phyloP scores from a whole-genome alignment of 768 basidiomycete species.

The Macrolepiota dolichaula region DNA sequence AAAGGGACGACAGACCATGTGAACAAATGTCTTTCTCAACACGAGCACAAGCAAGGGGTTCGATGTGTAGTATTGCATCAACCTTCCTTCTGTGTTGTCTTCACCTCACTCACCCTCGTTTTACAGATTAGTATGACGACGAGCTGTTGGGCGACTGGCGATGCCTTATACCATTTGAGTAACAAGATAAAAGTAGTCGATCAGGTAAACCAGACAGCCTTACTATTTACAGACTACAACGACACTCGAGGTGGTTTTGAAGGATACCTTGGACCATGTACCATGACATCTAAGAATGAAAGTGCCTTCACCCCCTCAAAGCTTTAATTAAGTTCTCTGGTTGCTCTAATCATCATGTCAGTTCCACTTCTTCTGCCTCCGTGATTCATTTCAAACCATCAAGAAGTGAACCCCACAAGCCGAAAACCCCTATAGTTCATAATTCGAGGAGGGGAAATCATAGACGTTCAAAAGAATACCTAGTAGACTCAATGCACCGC shows the following conservation, averaged over 20 bases:
- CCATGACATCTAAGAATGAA: conserved; percentile 22
- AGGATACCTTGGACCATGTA: conserved; percentile 20
- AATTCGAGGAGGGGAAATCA: conserved; percentile 23
- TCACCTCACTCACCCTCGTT: too few relatives aligned
- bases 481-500: conserved; percentile 21
- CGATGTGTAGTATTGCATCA: too few relatives aligned
- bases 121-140: too few relatives aligned
- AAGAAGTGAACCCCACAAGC: conserved; percentile 23
- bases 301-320: conserved; percentile 22
- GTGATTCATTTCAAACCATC: conserved; percentile 9
- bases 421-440: conserved; percentile 29
- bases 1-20: too few relatives aligned
- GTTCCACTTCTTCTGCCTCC: conserved; percentile 1
- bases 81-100: too few relatives aligned
- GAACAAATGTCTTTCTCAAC: too few relatives aligned
- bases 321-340: conserved; percentile 21
- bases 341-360: conserved; percentile 8
- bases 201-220: conserved; percentile 24
- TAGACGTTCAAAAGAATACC: conserved; percentile 19
- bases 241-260: conserved; percentile 19
- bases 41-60: too few relatives aligned
- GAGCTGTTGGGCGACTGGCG: conserved; percentile 7
- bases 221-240: conserved; percentile 24
- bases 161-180: conserved; percentile 24
- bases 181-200: conserved; percentile 25